Evolutionary conservation across 148 eudicot species (phyloP), one percentile per base, ranked within the genome.

Genomic region (Talinum fruticosum): DNA sequence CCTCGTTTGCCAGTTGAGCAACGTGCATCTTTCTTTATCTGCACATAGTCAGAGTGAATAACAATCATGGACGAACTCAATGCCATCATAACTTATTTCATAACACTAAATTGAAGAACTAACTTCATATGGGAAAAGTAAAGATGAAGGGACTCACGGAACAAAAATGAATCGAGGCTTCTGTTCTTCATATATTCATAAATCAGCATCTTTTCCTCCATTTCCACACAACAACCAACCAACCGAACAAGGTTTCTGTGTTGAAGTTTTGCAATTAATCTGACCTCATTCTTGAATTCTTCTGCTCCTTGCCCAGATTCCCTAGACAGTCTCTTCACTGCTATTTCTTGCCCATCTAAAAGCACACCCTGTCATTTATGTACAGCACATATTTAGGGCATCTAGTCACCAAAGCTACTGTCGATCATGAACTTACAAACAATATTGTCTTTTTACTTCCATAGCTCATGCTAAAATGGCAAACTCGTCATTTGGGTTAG

Each of bases 231-330:
- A 77, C 91, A 91, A n/a, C 97, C 98, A 2, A 91, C 87, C 36
- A 93, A 79, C 23, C 93, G 86, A 67, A 93, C 98, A 24, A 93
- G 91, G 82, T 93, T 93, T 68, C 94, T 81, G 71, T 93, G 98
- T 44, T 91, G 98, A 72, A 93, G 93, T 82, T 84, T 88, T 4
- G 98, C 98, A 21, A 91, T 91, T 72, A 91, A 71, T 67, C 68
- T 78, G 29, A 89, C 85, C 72, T 93, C 98, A 45, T 90, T 93
- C 86, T 82, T 91, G 82, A 93, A 92, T 78, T 93, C 94, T 23
- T 91, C 94, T 10, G 69, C 57, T 26, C 98, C 98, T 84, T 93
- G 97, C 2, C 90, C 91, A 0, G 94, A 91, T 38, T 79, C 89
- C 80, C 77, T 90, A 6, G 92, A 90, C 2, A 93, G 87, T 72